Conservation (phyloP, 805 yeast genomes). For the Spathaspora girioi region DNA sequence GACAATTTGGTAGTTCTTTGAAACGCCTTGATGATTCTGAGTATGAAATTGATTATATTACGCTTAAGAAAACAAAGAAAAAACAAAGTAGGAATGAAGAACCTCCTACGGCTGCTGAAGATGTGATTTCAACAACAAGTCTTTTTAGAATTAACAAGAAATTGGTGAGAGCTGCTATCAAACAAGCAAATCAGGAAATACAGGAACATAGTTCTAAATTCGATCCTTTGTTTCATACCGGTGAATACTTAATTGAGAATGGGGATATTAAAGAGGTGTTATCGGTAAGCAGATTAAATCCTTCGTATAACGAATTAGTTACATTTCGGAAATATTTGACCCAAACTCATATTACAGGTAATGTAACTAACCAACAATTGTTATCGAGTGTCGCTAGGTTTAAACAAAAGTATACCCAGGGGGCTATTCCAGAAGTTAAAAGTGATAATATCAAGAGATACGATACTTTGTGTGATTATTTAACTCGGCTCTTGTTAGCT, state of each 20-base stretch:
- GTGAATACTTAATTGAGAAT: not conserved
- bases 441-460: not conserved
- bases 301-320: not conserved
- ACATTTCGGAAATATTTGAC: not conserved
- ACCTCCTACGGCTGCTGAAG: not conserved
- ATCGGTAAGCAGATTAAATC: not conserved
- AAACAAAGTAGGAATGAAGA: not conserved
- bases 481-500: not conserved
- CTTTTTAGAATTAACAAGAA: not conserved
- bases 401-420: not conserved
- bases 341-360: not conserved
- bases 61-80: slow-evolving; percentile 15
- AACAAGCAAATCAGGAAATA: not conserved
- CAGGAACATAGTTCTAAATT: not conserved
- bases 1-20: not conserved
- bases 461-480: not conserved
- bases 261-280: not conserved
- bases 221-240: not conserved
- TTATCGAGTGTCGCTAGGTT: not conserved
- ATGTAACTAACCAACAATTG: not conserved
- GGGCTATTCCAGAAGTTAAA: not conserved
- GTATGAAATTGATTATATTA: slow-evolving; percentile 22
- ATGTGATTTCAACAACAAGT: not conserved
- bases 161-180: not conserved
- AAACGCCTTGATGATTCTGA: slow-evolving; percentile 7